These are phyloP conservation scores for Colletotrichum tabaci DNA, from an alignment of 2,329 filamentous ascomycete genomes.

Conservation along the genomic window DNA sequence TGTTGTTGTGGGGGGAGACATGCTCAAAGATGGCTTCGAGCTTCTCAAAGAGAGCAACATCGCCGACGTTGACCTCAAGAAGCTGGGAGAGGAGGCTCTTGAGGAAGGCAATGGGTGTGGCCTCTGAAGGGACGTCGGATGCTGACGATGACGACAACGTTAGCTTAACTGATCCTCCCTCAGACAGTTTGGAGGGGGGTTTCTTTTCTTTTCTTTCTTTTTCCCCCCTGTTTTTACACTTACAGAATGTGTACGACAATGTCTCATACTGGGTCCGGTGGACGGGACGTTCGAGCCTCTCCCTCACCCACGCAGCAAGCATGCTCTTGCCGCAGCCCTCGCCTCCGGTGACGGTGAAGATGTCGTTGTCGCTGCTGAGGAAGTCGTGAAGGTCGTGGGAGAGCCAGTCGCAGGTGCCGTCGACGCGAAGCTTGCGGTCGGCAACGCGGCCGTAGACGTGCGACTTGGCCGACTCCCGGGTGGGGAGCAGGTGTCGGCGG, in stretches of 20 bases:
- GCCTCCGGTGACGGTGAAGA: constrained; percentile 54
- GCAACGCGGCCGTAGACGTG: constrained; percentile 55
- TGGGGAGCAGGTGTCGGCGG: constrained; percentile 50
- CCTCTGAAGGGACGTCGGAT: constrained; percentile 50
- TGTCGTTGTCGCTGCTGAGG: constrained; percentile 51
- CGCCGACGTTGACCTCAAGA: constrained; percentile 56
- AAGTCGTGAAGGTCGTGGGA: constrained; percentile 54
- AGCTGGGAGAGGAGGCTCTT: constrained; percentile 57
- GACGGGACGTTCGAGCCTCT: constrained; percentile 56
- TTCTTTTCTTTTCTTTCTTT: too few relatives aligned
- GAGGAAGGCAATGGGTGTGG: constrained; percentile 51
- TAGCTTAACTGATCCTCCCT: too few relatives aligned
- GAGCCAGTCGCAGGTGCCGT: constrained; percentile 59
- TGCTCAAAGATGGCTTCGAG: constrained; percentile 48
- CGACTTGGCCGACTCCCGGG: constrained; percentile 44
- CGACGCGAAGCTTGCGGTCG: constrained; percentile 55
- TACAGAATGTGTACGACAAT: constrained; percentile 56
- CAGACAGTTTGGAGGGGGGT: too few relatives aligned
- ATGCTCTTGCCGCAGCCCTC: constrained; percentile 55
- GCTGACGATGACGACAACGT: constrained; percentile 9
- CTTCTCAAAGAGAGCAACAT: constrained; percentile 53
- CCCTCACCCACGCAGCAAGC: constrained; percentile 57
- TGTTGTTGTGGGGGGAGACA: constrained; percentile 45
- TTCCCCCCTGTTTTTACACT: constrained; percentile 36
- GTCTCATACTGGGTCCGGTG: constrained; percentile 53